Evolutionary conservation across 1,284 basidiomycete species (phyloP).

Genomic region (Entoloma clypeatum): DNA sequence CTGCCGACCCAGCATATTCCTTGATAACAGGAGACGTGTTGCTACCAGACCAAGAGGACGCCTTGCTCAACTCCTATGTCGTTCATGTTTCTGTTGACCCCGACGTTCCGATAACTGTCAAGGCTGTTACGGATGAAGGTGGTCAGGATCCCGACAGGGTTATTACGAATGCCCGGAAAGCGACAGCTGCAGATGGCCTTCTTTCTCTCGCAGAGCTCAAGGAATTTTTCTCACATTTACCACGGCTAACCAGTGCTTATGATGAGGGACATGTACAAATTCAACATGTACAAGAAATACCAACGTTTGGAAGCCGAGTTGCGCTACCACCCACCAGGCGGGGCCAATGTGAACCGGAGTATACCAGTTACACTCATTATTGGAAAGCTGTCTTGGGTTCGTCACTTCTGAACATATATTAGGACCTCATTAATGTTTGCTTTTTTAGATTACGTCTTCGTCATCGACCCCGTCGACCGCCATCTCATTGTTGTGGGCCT

Average conservation of each 20-base stretch:
- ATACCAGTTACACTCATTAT: constrained; percentile 76
- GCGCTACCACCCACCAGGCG: constrained; percentile 36
- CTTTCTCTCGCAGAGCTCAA: constrained; percentile 61
- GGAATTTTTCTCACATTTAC: constrained; percentile 43
- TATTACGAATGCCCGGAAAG: constrained; percentile 74
- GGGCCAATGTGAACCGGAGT: constrained; percentile 71
- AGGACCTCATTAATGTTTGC: constrained; percentile 1
- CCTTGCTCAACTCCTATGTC: constrained; percentile 66
- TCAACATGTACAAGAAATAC: constrained; percentile 21
- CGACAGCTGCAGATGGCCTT: constrained; percentile 66
- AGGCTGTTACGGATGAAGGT: constrained; percentile 40
- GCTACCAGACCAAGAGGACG: constrained; percentile 47
- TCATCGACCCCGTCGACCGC: constrained; percentile 44
- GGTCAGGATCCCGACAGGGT: constrained; percentile 62
- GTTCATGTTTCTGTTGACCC: constrained; percentile 82
- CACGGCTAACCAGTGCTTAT: constrained; percentile 53
- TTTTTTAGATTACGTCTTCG: constrained; percentile 80
- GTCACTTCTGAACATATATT: constrained; percentile 3
- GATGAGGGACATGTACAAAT: constrained; percentile 44
- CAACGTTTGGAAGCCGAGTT: constrained; percentile 50
- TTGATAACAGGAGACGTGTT: constrained; percentile 67
- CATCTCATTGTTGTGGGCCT: constrained; percentile 54
- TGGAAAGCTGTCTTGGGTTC: constrained; percentile 80
- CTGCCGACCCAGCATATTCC: constrained; percentile 82
- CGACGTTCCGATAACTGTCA: constrained; percentile 33